Base-by-base conservation (phyloP, 2,329 filamentous ascomycete species). In the Fusarium ambrosium region DNA sequence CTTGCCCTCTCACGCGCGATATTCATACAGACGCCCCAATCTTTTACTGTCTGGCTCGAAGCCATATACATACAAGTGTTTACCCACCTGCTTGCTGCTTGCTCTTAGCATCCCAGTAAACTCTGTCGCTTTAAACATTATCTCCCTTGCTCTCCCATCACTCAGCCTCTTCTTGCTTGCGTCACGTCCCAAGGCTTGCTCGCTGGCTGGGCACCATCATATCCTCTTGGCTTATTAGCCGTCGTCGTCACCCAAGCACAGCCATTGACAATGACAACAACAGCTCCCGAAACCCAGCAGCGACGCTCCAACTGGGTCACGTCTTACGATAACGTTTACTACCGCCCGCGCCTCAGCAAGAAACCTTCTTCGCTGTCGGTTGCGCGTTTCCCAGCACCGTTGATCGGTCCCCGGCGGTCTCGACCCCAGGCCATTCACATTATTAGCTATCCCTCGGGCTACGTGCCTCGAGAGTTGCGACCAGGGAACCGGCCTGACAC, bases 381-480 rank as follows among this genome's bases (percentile, higher is more conserved):
- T 48, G 74, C 64, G 20, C 72, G 75, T 18, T 79, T 85, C 61
- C 84, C 84, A 10, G 69, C 79, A 51, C 84, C 84, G 39, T 80
- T 83, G 43, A 85, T 85, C 71, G 82, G 81, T 53, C 82, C 84
- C 43, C 80, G 84, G 59, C 79, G 84, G 71, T 78, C 81, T 39
- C 80, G 84, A 39, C 84, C 83, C 13, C 84, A 85, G 73, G 80
- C 84, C 41, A 85, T 85, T 65, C 84, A 85, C 79, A 84, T 85
- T 63, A 75, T 85, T 70, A 85, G 83, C 32, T 85, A 83, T 64
- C 84, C 84, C 4, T 77, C 83, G 3, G 84, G 84, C 63, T 85
- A 85, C 78, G 80, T 87, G 27, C 86, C 86, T 20, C 82, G 82
- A 68, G 86, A 88, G 67, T 76, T 87, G 53, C 83, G 85, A 36